Evolutionary conservation across 768 basidiomycete genomes (phyloP).

Genomic region (Kwoniella dejecticola): DNA sequence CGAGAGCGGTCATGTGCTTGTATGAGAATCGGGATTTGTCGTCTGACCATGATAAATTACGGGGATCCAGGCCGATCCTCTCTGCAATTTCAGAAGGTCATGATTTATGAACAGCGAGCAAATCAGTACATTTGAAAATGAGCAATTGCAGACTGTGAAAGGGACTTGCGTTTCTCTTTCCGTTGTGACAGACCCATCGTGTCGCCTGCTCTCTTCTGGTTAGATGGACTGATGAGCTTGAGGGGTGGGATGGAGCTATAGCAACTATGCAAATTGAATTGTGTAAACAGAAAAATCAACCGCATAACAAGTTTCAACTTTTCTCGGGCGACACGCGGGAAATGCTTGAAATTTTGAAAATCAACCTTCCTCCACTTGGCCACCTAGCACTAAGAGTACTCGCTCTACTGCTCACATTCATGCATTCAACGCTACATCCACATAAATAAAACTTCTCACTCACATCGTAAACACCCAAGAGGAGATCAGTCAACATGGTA

Average conservation of each 20-base stretch:
- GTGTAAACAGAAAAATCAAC: conserved; percentile 1
- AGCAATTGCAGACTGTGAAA: not conserved
- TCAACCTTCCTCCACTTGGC: conserved; percentile 1
- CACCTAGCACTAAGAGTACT: not conserved
- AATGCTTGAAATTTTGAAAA: conserved; percentile 7
- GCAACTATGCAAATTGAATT: not conserved
- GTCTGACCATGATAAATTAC: conserved; percentile 56
- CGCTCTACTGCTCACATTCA: too few relatives aligned
- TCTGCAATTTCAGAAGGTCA: too few relatives aligned
- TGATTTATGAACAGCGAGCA: not conserved
- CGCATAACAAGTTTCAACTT: not conserved
- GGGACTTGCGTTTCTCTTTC: conserved; percentile 47
- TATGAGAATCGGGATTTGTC: conserved; percentile 55
- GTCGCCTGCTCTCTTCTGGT: not conserved
- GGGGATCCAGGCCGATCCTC: conserved; percentile 54
- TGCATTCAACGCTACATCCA: not conserved
- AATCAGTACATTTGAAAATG: not conserved
- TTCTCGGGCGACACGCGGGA: conserved; percentile 1
- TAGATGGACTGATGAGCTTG: not conserved
- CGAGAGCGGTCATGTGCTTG: conserved; percentile 53
- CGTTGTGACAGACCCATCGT: conserved; percentile 53
- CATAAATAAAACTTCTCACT: too few relatives aligned
- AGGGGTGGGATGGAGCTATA: not conserved
- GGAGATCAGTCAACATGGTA: conserved; percentile 34
- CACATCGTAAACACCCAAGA: too few relatives aligned